Evolutionary conservation across 2,329 filamentous ascomycete genomes (phyloP).

Genomic region (Lasiodiplodia sp.): DNA sequence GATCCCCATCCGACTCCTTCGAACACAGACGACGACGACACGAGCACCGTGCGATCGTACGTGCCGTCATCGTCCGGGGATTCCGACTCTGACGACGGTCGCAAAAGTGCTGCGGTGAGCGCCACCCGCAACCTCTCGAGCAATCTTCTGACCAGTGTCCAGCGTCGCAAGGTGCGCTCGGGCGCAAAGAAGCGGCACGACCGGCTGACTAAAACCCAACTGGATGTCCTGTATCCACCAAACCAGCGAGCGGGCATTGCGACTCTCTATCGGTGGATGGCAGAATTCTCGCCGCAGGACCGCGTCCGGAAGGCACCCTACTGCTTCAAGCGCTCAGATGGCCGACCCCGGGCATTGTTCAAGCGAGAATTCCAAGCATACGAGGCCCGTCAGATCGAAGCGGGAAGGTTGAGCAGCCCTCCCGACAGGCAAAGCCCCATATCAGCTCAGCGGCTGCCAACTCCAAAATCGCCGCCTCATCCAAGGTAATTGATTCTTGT

Average conservation of each 20-base stretch:
- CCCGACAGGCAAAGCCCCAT: too few species aligned
- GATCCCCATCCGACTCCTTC: background rate
- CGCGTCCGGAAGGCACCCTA: background rate
- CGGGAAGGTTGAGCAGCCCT: background rate
- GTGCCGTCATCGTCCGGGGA: background rate
- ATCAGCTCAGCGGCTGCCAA: background rate
- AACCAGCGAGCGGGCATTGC: background rate
- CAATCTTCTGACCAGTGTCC: too few species aligned
- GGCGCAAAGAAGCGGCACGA: too few species aligned
- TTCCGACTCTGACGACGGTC: background rate
- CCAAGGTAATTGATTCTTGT: background rate
- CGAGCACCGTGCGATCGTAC: background rate
- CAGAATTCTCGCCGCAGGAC: background rate
- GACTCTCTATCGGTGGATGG: background rate
- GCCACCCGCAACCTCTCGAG: background rate
- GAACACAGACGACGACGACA: background rate
- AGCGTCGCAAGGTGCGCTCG: background rate
- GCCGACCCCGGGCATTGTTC: background rate
- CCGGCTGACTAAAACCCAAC: background rate
- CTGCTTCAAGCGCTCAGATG: constrained; percentile 1
- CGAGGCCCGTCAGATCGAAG: background rate
- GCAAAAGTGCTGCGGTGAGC: background rate
- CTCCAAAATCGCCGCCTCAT: too few species aligned
- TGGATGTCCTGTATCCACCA: background rate
- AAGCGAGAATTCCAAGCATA: background rate